A percentile compares a stretch with the other conserved stretches of the same genome.
These are phyloP conservation scores for Neocallimastix lanati DNA, from an alignment of 192 early-diverging fungal species.

Conservation along the genomic window DNA sequence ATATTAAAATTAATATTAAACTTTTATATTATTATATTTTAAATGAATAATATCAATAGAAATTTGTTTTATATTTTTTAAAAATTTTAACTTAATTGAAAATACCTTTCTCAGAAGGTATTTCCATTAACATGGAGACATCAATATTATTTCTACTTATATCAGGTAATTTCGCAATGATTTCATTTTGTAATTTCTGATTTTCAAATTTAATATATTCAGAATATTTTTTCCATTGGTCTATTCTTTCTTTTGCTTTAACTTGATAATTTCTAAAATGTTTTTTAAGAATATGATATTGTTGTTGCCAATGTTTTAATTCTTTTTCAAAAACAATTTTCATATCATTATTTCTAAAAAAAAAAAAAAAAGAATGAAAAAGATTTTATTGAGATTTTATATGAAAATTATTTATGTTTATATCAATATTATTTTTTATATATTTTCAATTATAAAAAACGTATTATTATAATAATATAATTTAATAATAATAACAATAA, in stretches of 20 bases:
- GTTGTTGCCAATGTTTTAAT: neutral
- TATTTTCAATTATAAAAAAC: no score
- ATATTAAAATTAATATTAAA: no score
- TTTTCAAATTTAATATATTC: neutral
- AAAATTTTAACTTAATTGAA: no score
- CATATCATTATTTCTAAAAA: neutral
- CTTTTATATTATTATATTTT: no score
- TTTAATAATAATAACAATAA: no score
- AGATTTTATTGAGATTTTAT: no score
- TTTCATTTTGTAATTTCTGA: neutral
- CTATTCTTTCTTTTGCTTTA: neutral
- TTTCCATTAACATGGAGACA: neutral
- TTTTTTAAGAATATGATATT: neutral
- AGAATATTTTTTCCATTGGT: neutral
- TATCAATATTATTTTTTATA: no score
- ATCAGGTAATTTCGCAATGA: neutral
- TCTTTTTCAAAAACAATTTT: neutral
- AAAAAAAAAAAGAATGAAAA: no score
- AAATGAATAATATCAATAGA: no score
- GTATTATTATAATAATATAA: no score
- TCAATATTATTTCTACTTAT: neutral
- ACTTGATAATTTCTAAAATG: neutral
- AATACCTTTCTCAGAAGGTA: neutral
- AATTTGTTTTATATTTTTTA: no score
- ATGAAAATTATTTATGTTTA: no score